Evolutionary conservation across 2,329 filamentous ascomycete genomes (phyloP).

Genomic region (Fusarium metavorans): DNA sequence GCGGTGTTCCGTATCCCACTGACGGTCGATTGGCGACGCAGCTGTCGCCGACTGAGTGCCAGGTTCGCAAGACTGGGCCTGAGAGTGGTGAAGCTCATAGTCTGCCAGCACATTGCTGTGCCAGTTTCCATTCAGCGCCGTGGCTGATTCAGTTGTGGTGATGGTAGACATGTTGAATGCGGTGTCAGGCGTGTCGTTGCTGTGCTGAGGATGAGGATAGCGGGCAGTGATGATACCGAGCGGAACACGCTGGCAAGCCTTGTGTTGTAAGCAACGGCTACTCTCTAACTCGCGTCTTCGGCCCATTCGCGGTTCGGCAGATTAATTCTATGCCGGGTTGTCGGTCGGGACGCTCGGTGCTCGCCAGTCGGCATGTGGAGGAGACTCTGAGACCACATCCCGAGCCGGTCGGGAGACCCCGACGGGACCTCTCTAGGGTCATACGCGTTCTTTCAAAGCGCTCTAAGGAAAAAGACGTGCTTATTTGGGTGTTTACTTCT

Average conservation of each 20-base stretch:
- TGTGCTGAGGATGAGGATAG: neutral
- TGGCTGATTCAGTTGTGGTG: slow-evolving; percentile 10
- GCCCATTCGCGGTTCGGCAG: neutral
- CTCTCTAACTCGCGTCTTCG: neutral
- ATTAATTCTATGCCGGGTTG: neutral
- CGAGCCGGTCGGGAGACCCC: slow-evolving; percentile 15
- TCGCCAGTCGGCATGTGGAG: slow-evolving; percentile 37
- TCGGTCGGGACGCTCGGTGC: neutral
- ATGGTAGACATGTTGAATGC: slow-evolving; percentile 14
- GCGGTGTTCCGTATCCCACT: slow-evolving; percentile 20
- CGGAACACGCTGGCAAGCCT: neutral
- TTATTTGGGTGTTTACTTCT: neutral
- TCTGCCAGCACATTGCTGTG: slow-evolving; percentile 18
- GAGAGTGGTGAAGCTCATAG: slow-evolving; percentile 31
- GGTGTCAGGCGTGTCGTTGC: neutral
- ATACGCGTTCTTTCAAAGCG: neutral
- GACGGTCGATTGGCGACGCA: neutral
- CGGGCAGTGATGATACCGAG: neutral
- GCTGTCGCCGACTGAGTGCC: neutral
- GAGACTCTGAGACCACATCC: neutral
- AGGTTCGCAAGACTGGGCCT: neutral
- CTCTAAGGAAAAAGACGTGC: neutral
- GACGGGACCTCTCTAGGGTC: neutral
- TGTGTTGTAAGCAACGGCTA: neutral
- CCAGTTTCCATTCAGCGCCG: slow-evolving; percentile 9